Conservation (phyloP, 1,284 basidiomycete genomes). For the Malassezia brasiliensis region DNA sequence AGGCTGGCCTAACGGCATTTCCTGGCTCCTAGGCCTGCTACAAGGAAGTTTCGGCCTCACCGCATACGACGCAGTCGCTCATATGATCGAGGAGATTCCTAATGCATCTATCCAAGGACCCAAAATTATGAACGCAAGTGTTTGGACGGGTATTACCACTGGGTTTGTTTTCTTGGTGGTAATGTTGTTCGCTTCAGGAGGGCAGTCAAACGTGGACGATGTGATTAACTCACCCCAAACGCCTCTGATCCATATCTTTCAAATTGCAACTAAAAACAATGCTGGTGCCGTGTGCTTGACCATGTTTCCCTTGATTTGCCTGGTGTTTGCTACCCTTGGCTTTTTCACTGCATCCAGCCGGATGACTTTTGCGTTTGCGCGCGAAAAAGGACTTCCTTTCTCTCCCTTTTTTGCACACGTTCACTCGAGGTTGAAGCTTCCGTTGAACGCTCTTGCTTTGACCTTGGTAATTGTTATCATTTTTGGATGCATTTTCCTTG, state of each 20-base stretch:
- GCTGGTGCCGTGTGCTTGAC: conserved; percentile 58
- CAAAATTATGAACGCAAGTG: conserved; percentile 56
- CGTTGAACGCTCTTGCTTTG: conserved; percentile 54
- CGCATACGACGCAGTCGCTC: conserved; percentile 34
- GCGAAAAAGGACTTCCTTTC: conserved; percentile 61
- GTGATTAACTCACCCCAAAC: conserved; percentile 57
- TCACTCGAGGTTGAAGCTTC: conserved; percentile 48
- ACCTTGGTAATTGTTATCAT: conserved; percentile 52
- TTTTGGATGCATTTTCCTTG: conserved; percentile 52
- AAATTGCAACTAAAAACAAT: conserved; percentile 57
- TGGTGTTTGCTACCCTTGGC: conserved; percentile 44
- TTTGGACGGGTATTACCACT: conserved; percentile 57
- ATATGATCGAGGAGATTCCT: conserved; percentile 59
- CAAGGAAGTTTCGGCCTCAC: conserved; percentile 50
- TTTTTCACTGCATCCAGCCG: conserved; percentile 56
- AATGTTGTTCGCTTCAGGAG: conserved; percentile 56
- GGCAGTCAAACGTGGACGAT: conserved; percentile 54
- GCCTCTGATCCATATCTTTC: conserved; percentile 60
- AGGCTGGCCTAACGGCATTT: conserved; percentile 51
- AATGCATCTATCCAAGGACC: conserved; percentile 57
- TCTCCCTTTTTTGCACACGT: conserved; percentile 54
- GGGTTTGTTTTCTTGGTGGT: conserved; percentile 61
- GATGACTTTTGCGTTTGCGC: conserved; percentile 62
- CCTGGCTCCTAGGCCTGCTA: conserved; percentile 51
- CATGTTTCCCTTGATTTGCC: conserved; percentile 49